Base-by-base conservation (phyloP, 2,329 filamentous ascomycete genomes). In the Epicoccum sorghinum region DNA sequence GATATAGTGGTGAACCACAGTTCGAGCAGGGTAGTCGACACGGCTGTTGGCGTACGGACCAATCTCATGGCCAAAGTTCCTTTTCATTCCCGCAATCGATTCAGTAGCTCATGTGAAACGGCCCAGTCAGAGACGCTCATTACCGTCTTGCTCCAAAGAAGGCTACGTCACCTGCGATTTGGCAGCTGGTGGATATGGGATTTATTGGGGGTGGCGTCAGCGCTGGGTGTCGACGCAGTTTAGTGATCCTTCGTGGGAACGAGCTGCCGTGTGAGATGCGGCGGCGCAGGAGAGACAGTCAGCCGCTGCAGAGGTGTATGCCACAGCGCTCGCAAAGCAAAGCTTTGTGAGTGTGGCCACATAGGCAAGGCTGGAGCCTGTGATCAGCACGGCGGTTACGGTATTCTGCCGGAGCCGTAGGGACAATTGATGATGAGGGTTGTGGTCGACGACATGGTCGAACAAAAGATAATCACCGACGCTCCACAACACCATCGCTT, bases 391-490 rank as follows among this genome's bases (percentile, higher is more conserved):
- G 41, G 41, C 46, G 25, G 33, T 36, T 24, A 49, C n/a, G 4
- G 8, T 18, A 2, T 18, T 18, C 37, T 41, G 23, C 37, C 24
- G 29, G 9, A 29, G 27, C 27, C 27, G 27, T 7, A n/a, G 24
- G 36, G 7, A 14, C 41, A 29, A 25, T 23, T 50, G 52, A 50
- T 47, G 29, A 46, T 42, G 41, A 50, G 46, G 52, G 52, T 24
- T 47, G 22, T 22, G 36, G 35, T 45, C 29, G 35, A 44, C 14
- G 45, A 30, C 36, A 45, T 29, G 5, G 42, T 18, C 18, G 46
- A 46, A 33, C 37, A 32, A 43, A 55, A 42, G 52, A 50, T 55
- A 55, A 46, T 50, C 41, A 50, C 52, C 52, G 46, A 55, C 40
- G 46, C 41, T 49, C 51, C 40, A 45, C 36, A 55, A 46, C 39